These are phyloP conservation scores for Fusarium dimerum DNA, from an alignment of 2,329 filamentous ascomycete species.

Conservation along the genomic window DNA sequence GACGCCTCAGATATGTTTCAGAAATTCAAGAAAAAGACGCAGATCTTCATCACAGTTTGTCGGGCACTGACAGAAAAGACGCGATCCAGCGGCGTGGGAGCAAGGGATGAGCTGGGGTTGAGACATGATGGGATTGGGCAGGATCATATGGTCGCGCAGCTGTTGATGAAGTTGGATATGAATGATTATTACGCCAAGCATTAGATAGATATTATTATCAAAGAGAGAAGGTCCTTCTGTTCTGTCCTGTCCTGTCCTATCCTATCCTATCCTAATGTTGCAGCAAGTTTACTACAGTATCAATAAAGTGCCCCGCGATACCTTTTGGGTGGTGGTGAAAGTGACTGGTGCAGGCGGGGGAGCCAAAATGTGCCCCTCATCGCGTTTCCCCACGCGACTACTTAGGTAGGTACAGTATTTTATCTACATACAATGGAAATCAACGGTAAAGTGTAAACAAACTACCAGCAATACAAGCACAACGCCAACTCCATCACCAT, in stretches of 20 bases:
- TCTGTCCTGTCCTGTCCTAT: too few relatives aligned
- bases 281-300: too few relatives aligned
- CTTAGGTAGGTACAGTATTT: too few relatives aligned
- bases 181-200: slow-evolving; percentile 60
- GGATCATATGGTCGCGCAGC: slow-evolving; percentile 66
- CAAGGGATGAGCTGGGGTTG: slow-evolving; percentile 34
- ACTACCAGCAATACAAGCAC: slow-evolving; percentile 4
- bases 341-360: background rate
- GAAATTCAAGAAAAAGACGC: slow-evolving; percentile 69
- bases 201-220: slow-evolving; percentile 5
- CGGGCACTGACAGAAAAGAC: slow-evolving; percentile 67
- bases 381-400: slow-evolving; percentile 32
- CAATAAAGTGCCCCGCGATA: slow-evolving; percentile 13
- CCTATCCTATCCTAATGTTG: too few relatives aligned
- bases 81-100: slow-evolving; percentile 35
- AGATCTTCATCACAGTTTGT: slow-evolving; percentile 74
- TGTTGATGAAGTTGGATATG: slow-evolving; percentile 72
- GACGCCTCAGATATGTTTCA: slow-evolving; percentile 55
- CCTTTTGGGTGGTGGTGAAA: background rate
- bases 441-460: slow-evolving; percentile 8
- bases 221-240: background rate
- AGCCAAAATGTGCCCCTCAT: slow-evolving; percentile 32
- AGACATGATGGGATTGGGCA: slow-evolving; percentile 39
- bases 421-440: slow-evolving; percentile 13
- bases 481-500: slow-evolving; percentile 34